A percentile compares a stretch with the other conserved stretches of the same genome.
Evolutionary conservation across 139 green algal genomes (phyloP).

Genomic region (Parachlorella kessleri): DNA sequence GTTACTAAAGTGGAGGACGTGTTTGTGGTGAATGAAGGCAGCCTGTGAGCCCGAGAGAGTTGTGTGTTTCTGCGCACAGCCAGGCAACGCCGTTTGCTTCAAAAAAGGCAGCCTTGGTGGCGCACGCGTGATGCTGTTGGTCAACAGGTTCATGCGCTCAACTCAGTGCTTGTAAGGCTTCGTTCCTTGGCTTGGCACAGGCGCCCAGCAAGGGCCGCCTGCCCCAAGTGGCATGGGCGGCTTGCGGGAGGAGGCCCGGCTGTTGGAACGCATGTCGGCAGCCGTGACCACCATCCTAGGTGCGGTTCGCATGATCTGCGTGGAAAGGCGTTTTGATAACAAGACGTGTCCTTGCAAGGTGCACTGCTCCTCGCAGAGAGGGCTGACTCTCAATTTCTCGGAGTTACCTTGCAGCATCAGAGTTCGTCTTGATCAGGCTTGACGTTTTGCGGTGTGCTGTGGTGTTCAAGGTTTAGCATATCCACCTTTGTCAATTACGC

Average conservation of each 20-base stretch:
- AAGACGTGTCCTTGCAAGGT: too few species aligned
- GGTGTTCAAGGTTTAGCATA: neutral
- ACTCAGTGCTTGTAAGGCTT: too few species aligned
- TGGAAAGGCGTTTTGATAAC: too few species aligned
- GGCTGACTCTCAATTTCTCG: too few species aligned
- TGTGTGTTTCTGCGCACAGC: neutral
- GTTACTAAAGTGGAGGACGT: too few species aligned
- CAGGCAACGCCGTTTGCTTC: neutral
- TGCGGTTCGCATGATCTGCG: too few species aligned
- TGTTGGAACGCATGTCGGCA: constrained; percentile 10
- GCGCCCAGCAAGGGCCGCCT: neutral
- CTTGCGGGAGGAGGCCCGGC: constrained; percentile 10
- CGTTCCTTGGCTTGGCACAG: neutral
- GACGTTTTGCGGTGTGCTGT: too few species aligned
- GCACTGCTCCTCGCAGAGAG: too few species aligned
- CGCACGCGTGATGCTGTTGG: neutral
- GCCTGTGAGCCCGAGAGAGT: too few species aligned
- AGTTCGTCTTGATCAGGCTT: too few species aligned
- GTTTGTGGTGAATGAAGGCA: too few species aligned
- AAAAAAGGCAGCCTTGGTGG: neutral
- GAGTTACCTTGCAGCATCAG: too few species aligned
- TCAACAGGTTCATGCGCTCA: neutral
- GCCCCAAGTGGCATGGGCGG: neutral
- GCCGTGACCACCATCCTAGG: constrained; percentile 27
- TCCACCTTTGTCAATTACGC: neutral